Conservation (phyloP, 208 protist species). For the Trypanosoma cruzi region DNA sequence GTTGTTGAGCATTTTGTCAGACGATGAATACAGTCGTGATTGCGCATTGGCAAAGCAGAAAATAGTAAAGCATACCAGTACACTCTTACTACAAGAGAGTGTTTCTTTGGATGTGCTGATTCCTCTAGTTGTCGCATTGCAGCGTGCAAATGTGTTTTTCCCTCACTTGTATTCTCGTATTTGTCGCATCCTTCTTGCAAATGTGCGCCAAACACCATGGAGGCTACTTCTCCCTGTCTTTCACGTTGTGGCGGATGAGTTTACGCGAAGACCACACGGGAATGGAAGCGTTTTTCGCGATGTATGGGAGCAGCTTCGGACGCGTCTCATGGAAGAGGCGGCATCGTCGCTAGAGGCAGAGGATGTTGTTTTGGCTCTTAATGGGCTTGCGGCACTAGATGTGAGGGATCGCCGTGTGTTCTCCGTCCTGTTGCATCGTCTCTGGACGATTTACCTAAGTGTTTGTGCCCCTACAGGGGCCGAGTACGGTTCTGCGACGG, state of each 20-base stretch:
- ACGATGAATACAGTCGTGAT: constrained; percentile 33
- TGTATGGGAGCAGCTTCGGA: constrained; percentile 77
- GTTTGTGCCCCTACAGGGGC: not conserved
- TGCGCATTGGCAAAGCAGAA: constrained; percentile 30
- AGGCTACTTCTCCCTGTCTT: constrained; percentile 58
- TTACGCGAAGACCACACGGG: constrained; percentile 42
- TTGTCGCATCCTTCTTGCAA: constrained; percentile 52
- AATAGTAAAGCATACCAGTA: constrained; percentile 22
- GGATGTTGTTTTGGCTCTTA: constrained; percentile 55
- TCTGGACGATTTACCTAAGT: constrained; percentile 42
- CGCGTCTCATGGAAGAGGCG: constrained; percentile 46
- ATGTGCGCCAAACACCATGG: constrained; percentile 56
- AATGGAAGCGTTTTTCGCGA: constrained; percentile 71
- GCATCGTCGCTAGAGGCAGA: constrained; percentile 25
- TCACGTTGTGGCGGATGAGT: constrained; percentile 62
- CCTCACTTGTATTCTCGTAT: constrained; percentile 70
- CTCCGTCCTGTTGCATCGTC: constrained; percentile 47
- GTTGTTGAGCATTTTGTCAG: constrained; percentile 49
- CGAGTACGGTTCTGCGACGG: not conserved
- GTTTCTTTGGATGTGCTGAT: constrained; percentile 38
- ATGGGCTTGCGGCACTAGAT: constrained; percentile 80
- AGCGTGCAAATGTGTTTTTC: constrained; percentile 54
- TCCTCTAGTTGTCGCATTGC: constrained; percentile 42
- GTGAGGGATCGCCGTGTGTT: constrained; percentile 60
- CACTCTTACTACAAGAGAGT: constrained; percentile 25